These are phyloP conservation scores for Corylus avellana DNA, from an alignment of 306 rosid genomes.

Conservation along the genomic window DNA sequence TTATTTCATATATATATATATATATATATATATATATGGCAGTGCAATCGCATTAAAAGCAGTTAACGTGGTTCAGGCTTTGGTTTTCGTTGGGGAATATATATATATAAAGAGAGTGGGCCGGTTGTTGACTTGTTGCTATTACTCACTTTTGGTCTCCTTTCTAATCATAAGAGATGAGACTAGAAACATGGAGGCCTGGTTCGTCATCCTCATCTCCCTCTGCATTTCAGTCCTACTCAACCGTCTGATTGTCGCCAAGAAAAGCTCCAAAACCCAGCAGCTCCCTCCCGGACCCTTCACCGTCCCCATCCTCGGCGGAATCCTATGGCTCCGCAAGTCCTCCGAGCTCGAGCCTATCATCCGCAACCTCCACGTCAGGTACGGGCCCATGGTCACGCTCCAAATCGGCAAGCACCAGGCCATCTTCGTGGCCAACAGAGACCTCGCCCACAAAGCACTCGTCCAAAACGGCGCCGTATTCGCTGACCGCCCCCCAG, in stretches of 20 bases:
- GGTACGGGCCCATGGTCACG: constrained; percentile 41
- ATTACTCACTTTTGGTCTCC: too few relatives aligned
- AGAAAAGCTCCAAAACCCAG: background rate
- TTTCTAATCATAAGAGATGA: too few relatives aligned
- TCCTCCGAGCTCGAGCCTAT: constrained; percentile 23
- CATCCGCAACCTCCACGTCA: constrained; percentile 24
- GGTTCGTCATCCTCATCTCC: constrained; percentile 15
- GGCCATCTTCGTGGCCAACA: constrained; percentile 30
- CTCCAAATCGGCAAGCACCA: constrained; percentile 21
- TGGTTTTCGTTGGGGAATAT: too few relatives aligned
- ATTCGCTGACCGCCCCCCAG: constrained; percentile 39
- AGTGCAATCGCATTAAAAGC: too few relatives aligned
- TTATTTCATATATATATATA: too few relatives aligned
- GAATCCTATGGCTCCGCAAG: constrained; percentile 1
- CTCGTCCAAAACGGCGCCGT: constrained; percentile 34
- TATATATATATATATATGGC: too few relatives aligned
- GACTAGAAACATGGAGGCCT: background rate
- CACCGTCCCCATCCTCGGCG: constrained; percentile 16
- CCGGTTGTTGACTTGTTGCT: too few relatives aligned
- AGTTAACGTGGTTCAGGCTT: too few relatives aligned
- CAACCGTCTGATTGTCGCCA: constrained; percentile 4
- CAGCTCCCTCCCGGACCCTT: constrained; percentile 43
- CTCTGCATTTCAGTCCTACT: constrained; percentile 6
- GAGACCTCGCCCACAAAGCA: constrained; percentile 39
- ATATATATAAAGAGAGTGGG: too few relatives aligned